A percentile compares a stretch with the other conserved stretches of the same genome.
phyloP scores from a whole-genome alignment of 148 eudicot species.

The Dianthus caryophyllus region DNA sequence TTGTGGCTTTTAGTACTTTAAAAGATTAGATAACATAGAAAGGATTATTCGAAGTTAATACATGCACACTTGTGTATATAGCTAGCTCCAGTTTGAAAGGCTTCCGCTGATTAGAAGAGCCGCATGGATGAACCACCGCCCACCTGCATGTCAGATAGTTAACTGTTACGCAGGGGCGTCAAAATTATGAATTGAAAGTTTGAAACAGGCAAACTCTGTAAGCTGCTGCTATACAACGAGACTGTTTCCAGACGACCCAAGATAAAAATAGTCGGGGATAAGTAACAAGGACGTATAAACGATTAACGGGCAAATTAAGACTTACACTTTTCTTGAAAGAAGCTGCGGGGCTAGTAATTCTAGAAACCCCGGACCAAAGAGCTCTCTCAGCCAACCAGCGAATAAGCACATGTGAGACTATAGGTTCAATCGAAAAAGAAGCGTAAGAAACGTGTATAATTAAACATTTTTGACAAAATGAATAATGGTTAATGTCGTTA shows the following conservation, averaged over 20 bases:
- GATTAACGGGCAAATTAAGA: slow-evolving; percentile 18
- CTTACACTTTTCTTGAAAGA: slow-evolving; percentile 85
- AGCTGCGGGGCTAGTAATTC: slow-evolving; percentile 79
- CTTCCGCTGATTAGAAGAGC: slow-evolving; percentile 60
- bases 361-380: slow-evolving; percentile 79
- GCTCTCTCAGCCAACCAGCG: slow-evolving; percentile 93
- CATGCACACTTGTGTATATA: slow-evolving; percentile 62
- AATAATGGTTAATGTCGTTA: not conserved
- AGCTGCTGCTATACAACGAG: not conserved
- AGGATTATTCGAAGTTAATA: slow-evolving; percentile 22
- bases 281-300: not conserved
- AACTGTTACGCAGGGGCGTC: slow-evolving; percentile 9
- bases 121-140: slow-evolving; percentile 83
- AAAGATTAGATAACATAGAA: not conserved
- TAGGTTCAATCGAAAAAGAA: slow-evolving; percentile 18
- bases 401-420: slow-evolving; percentile 85
- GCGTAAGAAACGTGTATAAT: not conserved
- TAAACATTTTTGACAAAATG: not conserved
- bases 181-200: not conserved
- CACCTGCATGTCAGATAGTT: slow-evolving; percentile 53
- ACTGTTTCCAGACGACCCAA: too few relatives aligned
- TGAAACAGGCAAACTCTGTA: not conserved
- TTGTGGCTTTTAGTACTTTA: not conserved
- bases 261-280: too few relatives aligned
- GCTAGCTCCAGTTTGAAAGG: slow-evolving; percentile 95